Conservation (phyloP, 1,139 yeast genomes). For the Spencermartinsiella ligniputridi region DNA sequence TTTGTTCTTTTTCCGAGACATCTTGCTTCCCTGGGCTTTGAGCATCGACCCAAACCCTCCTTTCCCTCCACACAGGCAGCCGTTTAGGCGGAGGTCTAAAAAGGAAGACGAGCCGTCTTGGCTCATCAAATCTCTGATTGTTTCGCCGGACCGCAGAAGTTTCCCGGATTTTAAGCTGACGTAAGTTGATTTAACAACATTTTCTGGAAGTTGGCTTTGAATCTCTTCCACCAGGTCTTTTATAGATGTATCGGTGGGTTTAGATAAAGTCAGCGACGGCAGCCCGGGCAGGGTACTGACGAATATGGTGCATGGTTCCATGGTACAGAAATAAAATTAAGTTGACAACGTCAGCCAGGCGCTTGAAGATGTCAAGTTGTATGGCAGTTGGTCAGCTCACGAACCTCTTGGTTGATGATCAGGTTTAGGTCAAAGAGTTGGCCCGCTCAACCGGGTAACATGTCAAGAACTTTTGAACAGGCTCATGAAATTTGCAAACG, state of each 20-base stretch:
- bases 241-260: background rate
- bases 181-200: conserved; percentile 3
- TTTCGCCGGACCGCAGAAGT: background rate
- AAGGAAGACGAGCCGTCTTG: background rate
- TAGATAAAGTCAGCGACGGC: background rate
- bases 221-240: background rate
- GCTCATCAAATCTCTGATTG: background rate
- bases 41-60: conserved; percentile 48
- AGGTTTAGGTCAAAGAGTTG: too few species aligned
- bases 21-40: conserved; percentile 39
- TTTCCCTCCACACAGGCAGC: conserved; percentile 43
- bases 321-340: too few species aligned
- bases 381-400: too few species aligned
- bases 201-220: conserved; percentile 6
- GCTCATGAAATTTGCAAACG: too few species aligned
- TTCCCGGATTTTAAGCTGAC: conserved; percentile 7
- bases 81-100: conserved; percentile 16
- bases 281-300: conserved; percentile 4
- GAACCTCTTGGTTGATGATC: too few species aligned
- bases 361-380: too few species aligned
- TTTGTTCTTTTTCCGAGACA: conserved; percentile 30
- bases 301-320: too few species aligned
- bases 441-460: too few species aligned
- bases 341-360: too few species aligned
- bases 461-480: too few species aligned